Evolutionary conservation across 1,284 basidiomycete species (phyloP), one percentile per base, ranked within the genome.

Genomic region (Cryptococcus jaspeensis): DNA sequence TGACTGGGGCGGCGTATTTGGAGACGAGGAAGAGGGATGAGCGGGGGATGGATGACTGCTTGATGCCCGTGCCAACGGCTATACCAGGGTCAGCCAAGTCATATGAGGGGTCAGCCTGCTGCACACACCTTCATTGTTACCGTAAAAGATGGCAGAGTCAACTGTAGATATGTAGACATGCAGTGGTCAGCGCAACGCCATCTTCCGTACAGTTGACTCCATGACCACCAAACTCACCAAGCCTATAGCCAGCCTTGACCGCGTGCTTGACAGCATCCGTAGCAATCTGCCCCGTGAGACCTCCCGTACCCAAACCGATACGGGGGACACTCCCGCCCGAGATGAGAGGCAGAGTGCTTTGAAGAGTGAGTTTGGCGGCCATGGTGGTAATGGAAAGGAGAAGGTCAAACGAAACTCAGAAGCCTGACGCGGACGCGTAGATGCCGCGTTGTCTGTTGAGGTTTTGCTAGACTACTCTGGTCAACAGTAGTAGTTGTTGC

Each of bases 231-330:
- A 15, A 52, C 53, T 48, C 49, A 53, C 56, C 50, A 43, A 60
- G 46, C n/a, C 50, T 82, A 71, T 90, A 92, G 9, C 89, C 89
- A 16, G 79, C 81, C 59, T 82, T 81, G 62, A 91, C 75, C 0
- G 89, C 89, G 43, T 85, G 81, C 18, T 85, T 67, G 16, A 85
- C 82, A 11, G 86, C 84, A 0, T 81, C 71, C 25, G 78, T 79
- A 44, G 78, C 55, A 4, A 47, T 45, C 16, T 60, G 55, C 8
- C 47, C 54, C 36, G 50, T 56, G 46, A 60, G 37, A 41, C 59
- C 59, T 1, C 59, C 59, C 1, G 59, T 53, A 16, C 90, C 89
- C 55, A 90, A 85, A 2, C 89, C 90, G 2, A 92, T 80, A 16
- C 83, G 73, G 45, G 89, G 89, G 78, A 92, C 86, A 37, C 56